Percentiles rank a stretch among this genome's conserved stretches.
These are phyloP conservation scores for Aegilops longissima DNA, from an alignment of 176 grass and related monocot species.

Conservation along the genomic window DNA sequence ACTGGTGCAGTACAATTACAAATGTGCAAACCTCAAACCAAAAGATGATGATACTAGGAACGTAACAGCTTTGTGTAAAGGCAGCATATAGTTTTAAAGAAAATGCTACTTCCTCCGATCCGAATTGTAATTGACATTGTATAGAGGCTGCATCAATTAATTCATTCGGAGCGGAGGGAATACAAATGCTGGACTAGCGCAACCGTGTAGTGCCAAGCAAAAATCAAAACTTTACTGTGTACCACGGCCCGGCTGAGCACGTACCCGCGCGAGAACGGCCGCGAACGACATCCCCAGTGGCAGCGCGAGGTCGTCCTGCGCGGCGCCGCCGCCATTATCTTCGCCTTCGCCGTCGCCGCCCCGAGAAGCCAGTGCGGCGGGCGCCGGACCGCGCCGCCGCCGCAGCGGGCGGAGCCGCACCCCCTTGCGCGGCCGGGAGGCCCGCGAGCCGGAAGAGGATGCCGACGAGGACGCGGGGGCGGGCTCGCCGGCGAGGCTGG, in stretches of 20 bases:
- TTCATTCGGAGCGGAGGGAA: no score
- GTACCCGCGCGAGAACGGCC: slow-evolving; percentile 72
- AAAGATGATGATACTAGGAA: background rate
- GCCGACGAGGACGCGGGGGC: slow-evolving; percentile 26
- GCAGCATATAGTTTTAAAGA: background rate
- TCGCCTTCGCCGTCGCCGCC: background rate
- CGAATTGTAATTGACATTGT: no score
- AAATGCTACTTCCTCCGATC: background rate
- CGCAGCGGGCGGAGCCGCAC: slow-evolving; percentile 40
- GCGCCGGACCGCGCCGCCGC: background rate
- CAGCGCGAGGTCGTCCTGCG: slow-evolving; percentile 65
- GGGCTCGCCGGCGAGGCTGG: background rate
- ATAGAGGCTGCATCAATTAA: no score
- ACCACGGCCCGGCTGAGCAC: background rate
- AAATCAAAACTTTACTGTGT: background rate
- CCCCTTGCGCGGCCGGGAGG: background rate
- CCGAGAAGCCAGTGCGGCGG: background rate
- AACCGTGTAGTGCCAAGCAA: background rate
- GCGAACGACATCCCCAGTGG: slow-evolving; percentile 91
- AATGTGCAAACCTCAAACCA: background rate
- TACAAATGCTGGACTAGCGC: background rate
- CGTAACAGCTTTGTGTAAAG: background rate
- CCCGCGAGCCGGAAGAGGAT: slow-evolving; percentile 22
- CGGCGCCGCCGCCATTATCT: background rate
- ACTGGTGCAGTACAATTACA: background rate